Base-by-base conservation (phyloP, 2,329 filamentous ascomycete genomes). In the Diaporthe helianthi region DNA sequence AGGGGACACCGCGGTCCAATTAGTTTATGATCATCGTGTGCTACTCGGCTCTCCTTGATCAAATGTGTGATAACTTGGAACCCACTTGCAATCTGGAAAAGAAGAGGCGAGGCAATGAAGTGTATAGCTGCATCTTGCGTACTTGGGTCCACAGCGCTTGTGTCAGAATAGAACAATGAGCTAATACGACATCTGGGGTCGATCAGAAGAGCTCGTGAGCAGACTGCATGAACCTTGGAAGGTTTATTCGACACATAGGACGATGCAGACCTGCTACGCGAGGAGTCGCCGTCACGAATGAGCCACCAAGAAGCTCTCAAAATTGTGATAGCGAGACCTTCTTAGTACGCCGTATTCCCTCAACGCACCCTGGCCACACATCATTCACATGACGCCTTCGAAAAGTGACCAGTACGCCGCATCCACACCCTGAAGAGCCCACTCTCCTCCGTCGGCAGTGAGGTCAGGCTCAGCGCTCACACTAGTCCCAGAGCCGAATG, bases 381-480 rank as follows among this genome's bases (percentile, higher is more conserved):
- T 3, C 1, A 17, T 19, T 63, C 31, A 69, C 64, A 55, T 44
- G 6, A 58, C 24, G 19, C 64, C 69, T 54, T 73, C 71, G 15
- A 73, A 70, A 38, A 74, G 68, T 53, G 69, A 67, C 73, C 73
- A 74, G 63, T 71, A 74, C 2, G 71, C 69, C 31, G 73, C 64
- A 67, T 74, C 73, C 1, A 74, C 72, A 3, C 73, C 73, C 41
- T 72, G 70, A 15, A 73, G 69, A 38, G 72, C 69, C 73, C 73
- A 74, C 12, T 73, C 72, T 10, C 71, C 70, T 2, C 66, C 71
- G 15, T 73, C 73, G 1, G 72, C 73, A 15, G 72, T 74, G 54
- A 76, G 53, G 49, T 75, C 74, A 1, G 74, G 73, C 13, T 58
- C 38, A 17, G 53, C 19, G 24, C 41, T 46, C 29, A 44, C 15